Base-by-base conservation (phyloP, 148 eudicot species). In the Cornus florida region DNA sequence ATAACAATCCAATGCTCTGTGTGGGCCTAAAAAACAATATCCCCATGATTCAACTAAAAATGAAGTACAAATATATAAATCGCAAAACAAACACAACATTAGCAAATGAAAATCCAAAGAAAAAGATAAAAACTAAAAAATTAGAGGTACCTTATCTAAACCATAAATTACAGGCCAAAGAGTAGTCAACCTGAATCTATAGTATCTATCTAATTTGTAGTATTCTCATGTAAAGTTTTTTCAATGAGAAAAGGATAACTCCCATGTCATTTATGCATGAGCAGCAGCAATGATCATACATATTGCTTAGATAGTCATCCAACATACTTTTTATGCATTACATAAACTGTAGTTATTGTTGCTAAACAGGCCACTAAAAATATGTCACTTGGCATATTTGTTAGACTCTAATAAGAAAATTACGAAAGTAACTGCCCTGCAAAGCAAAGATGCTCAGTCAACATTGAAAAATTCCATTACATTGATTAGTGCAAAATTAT, bases 1-100 rank as follows among this genome's bases (percentile, higher is more conserved):
- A 94, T 79, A 96, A 78, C 89, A 96, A 82, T 41, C 99, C 99
- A 81, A 96, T 89, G 83, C 95, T 92, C 77, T 92, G 99, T 50
- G 90, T 87, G 2, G 88, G 28, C 74, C 91, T 89, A 70, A 72
- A 75, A 62, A 33, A 67, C n/a, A 84, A 78, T 6, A 75, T 23
- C 5, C 24, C 24, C 67, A 32, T 22, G 8, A 64, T 35, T 65
- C 28, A 53, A 48, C 53, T 22, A 35, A 65, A 17, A 53, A 50
- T 17, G 5, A 67, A 0, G 16, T 9, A 35, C 31, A 60, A 3
- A 69, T 23, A 43, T 46, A 71, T 67, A 80, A 28, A 46, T 53
- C 53, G 24, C 10, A 73, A 66, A 33, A 46, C 9, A 53, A n/a
- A 70, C 12, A 23, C 46, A 46, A 64, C 1, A 14, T 22, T 41